Percentiles rank a stretch among this genome's conserved stretches.
Conservation (phyloP, 1,284 basidiomycete species). For the Inonotus hispidus region DNA sequence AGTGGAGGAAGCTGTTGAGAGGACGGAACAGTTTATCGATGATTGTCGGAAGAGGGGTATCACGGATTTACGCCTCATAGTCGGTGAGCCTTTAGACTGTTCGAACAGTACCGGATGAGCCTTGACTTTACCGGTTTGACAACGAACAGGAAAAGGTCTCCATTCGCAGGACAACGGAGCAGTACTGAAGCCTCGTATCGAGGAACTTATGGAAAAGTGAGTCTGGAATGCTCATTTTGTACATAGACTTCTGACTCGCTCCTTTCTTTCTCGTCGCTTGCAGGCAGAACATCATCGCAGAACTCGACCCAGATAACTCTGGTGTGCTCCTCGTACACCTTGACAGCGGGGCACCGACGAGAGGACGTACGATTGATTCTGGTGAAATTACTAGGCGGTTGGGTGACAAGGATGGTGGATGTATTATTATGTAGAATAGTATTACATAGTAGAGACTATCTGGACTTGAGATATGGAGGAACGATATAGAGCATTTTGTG, state of each 20-base stretch:
- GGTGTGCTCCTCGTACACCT: conserved; percentile 87
- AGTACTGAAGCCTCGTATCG: conserved; percentile 92
- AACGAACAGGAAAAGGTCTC: conserved; percentile 64
- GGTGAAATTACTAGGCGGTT: conserved; percentile 56
- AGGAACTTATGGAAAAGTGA: conserved; percentile 79
- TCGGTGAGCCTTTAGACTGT: conserved; percentile 48
- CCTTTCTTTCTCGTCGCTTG: not conserved
- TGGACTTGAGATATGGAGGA: not conserved
- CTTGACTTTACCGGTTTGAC: not conserved
- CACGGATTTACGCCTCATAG: conserved; percentile 76
- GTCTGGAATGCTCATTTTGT: conserved; percentile 20
- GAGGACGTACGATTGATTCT: conserved; percentile 44
- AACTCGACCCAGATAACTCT: conserved; percentile 76
- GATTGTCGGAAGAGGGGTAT: conserved; percentile 64
- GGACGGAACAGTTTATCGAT: conserved; percentile 64
- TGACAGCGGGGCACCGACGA: conserved; percentile 37
- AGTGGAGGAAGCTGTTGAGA: conserved; percentile 85
- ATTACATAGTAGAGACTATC: not conserved
- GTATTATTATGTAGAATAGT: conserved; percentile 61
- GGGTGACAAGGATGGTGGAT: conserved; percentile 41
- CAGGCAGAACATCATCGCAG: conserved; percentile 70
- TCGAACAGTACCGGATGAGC: not conserved
- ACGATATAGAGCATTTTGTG: not conserved
- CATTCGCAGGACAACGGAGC: conserved; percentile 79
- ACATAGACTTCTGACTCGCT: not conserved